Evolutionary conservation across 371 early-diverging fungal species (phyloP).

Genomic region (Rhizopus microsporus): DNA sequence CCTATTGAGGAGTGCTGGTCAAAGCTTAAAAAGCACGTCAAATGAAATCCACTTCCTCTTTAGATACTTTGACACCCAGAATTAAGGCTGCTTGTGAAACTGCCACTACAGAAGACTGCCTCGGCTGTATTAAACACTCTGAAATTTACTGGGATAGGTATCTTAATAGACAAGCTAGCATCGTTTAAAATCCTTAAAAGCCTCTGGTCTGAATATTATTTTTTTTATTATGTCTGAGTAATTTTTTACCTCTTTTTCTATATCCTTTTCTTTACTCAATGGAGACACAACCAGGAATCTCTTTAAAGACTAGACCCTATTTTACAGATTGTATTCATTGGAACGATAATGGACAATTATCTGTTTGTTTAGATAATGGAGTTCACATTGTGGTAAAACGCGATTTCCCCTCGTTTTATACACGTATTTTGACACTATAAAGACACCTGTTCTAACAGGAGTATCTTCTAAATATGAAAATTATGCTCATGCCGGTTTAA

Average conservation of each 20-base stretch:
- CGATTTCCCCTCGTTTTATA: not conserved
- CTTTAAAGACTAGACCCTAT: constrained; percentile 20
- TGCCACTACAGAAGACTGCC: no score
- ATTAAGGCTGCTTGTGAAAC: no score
- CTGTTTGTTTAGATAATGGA: constrained; percentile 20
- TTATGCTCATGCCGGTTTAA: constrained; percentile 18
- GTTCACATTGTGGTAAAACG: constrained; percentile 35
- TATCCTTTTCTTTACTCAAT: constrained; percentile 8
- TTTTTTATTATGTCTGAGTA: no score
- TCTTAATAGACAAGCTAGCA: no score
- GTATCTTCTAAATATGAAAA: constrained; percentile 26
- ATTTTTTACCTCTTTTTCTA: not conserved
- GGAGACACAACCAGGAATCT: constrained; percentile 27
- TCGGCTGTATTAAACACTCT: no score
- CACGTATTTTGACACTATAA: not conserved
- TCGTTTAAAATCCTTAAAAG: no score
- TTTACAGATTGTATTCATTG: constrained; percentile 20
- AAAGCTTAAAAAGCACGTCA: no score
- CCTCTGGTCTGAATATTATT: no score
- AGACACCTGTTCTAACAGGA: constrained; percentile 37
- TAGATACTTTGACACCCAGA: no score
- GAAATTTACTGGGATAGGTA: no score
- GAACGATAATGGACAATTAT: constrained; percentile 29
- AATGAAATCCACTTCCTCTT: no score
- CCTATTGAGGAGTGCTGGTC: no score